phyloP scores from a whole-genome alignment of 441 rosid genomes.

The Aleurites moluccanus region DNA sequence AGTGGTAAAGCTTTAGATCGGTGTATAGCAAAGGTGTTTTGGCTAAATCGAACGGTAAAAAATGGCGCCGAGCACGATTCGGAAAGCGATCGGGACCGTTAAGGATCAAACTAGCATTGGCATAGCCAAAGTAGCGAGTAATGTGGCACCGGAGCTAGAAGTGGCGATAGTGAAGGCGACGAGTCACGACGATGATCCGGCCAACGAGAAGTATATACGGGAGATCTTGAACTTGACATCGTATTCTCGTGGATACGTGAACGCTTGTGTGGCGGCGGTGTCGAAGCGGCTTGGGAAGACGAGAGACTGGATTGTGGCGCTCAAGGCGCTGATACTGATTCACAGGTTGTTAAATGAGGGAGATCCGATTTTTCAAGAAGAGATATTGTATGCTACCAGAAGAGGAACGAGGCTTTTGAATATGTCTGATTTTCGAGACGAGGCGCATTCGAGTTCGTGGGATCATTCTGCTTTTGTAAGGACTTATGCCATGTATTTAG shows the following conservation, averaged over 20 bases:
- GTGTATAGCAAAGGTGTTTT: neutral
- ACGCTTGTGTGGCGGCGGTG: slow-evolving; percentile 67
- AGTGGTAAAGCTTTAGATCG: slow-evolving; percentile 11
- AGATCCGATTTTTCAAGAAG: slow-evolving; percentile 72
- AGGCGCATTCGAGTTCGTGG: slow-evolving; percentile 97
- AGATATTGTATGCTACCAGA: slow-evolving; percentile 76
- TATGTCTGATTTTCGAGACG: slow-evolving; percentile 91
- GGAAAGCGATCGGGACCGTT: slow-evolving; percentile 93
- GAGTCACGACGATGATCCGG: slow-evolving; percentile 93
- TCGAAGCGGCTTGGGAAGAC: slow-evolving; percentile 88
- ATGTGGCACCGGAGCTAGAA: slow-evolving; percentile 93
- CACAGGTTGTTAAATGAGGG: slow-evolving; percentile 84
- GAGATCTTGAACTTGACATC: slow-evolving; percentile 76
- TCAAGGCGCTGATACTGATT: slow-evolving; percentile 66
- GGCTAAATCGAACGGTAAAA: slow-evolving; percentile 26
- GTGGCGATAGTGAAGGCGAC: slow-evolving; percentile 95
- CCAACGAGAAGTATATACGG: slow-evolving; percentile 71
- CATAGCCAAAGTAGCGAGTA: slow-evolving; percentile 87
- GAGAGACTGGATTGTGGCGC: slow-evolving; percentile 93
- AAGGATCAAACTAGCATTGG: slow-evolving; percentile 96
- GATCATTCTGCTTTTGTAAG: slow-evolving; percentile 93
- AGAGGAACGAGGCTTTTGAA: slow-evolving; percentile 84
- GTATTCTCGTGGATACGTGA: slow-evolving; percentile 71
- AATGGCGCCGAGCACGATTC: slow-evolving; percentile 86
- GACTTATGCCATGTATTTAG: slow-evolving; percentile 80